Percentiles rank a stretch among this genome's conserved stretches.
Conservation (phyloP, 345 rosid species). For the Eucalyptus curtisii region DNA sequence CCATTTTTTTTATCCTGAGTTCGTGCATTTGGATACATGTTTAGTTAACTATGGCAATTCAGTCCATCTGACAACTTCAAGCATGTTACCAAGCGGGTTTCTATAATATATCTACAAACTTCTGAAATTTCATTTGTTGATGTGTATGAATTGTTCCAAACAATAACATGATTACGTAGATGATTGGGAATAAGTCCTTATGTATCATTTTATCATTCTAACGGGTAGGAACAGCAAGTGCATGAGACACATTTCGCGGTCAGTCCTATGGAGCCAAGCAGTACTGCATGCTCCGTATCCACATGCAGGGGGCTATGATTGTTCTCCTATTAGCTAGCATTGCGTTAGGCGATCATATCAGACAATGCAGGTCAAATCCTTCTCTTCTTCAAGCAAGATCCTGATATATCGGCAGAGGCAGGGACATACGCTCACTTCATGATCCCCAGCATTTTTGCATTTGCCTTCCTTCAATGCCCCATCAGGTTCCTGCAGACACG, state of each 20-base stretch:
- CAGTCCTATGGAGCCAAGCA: too few species aligned
- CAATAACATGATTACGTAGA: neutral
- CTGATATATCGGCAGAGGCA: too few species aligned
- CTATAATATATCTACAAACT: neutral
- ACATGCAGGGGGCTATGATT: neutral
- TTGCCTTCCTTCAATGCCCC: too few species aligned
- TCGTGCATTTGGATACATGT: neutral
- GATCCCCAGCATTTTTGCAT: too few species aligned
- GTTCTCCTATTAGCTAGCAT: slow-evolving; percentile 5
- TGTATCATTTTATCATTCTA: neutral
- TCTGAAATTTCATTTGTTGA: too few species aligned
- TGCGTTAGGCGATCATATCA: neutral
- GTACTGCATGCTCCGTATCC: slow-evolving; percentile 7
- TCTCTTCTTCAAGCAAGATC: too few species aligned
- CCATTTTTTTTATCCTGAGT: too few species aligned
- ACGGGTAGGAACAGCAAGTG: slow-evolving; percentile 4
- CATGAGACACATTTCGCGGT: too few species aligned
- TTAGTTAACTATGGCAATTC: neutral
- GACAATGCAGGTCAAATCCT: too few species aligned
- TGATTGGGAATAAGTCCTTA: neutral
- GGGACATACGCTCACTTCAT: too few species aligned
- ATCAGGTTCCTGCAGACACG: too few species aligned
- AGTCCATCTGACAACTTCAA: neutral
- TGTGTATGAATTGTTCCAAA: too few species aligned
- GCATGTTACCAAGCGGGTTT: neutral